Evolutionary conservation across 139 green algal species (phyloP), one percentile per base, ranked within the genome.

Genomic region (Pedinophyceae sp.): DNA sequence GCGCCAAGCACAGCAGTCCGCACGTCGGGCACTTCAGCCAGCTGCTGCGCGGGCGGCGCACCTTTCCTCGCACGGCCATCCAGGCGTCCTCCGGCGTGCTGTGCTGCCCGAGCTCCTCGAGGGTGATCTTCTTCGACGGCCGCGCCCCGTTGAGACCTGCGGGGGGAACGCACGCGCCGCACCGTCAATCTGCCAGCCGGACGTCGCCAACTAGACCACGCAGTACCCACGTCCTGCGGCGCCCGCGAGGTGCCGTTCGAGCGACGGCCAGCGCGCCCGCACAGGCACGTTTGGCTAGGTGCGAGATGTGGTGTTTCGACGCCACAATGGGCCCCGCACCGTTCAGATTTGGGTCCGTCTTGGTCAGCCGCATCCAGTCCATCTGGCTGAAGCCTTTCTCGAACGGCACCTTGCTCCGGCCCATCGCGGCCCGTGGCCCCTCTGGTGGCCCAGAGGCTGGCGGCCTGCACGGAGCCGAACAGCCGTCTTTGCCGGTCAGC

Each of bases 361-460:
- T 13, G 23, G 63, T 62, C 19, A 81, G 30, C 2, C 57, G 64
- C 49, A 94, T 67, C 85, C 85, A 94, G 55, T 89, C 80, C 57
- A 93, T 75, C 54, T 93, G 85, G 54, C 74, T 89, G 62, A 80
- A 93, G 4, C 85, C 85, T 46, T 88, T 91, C 43, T 90, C 83
- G 2, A 87, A 61, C 1, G 78, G 76, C 22, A 87, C 62, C 68
- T 87, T 43, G 10, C 13, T 7, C 34, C 34, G 34, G 7, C 34
- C 34, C 34, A 13, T 19, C 34, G 34, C 13, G 34, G 34, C 34
- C n/a, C n/a, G n/a, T n/a, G n/a, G n/a, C n/a, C n/a, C n/a, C n/a
- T n/a, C n/a, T n/a, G n/a, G n/a, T n/a, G n/a, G n/a, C n/a, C n/a
- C n/a, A n/a, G n/a, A n/a, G n/a, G n/a, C n/a, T n/a, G n/a, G n/a